phyloP scores from a whole-genome alignment of 331 rosid species.

The Malus hybrid region DNA sequence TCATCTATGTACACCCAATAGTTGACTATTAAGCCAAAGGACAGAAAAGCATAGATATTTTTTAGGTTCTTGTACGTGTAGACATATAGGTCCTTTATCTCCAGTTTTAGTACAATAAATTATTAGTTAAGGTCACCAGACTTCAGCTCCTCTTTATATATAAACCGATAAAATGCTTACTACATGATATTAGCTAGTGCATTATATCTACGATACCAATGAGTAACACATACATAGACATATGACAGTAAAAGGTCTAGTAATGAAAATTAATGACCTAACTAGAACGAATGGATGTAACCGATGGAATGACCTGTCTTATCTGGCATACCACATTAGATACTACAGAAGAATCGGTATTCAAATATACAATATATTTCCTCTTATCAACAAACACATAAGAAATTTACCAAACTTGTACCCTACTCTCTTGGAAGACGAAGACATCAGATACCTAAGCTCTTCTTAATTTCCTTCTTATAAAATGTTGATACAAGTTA shows the following conservation, averaged over 20 bases:
- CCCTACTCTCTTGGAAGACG: not conserved
- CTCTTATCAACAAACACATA: not conserved
- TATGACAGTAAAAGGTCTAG: not conserved
- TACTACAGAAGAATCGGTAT: not conserved
- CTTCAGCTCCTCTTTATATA: conserved; percentile 8
- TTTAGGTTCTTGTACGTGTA: conserved; percentile 39
- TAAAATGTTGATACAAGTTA: not conserved
- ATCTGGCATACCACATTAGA: not conserved
- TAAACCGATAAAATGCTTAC: conserved; percentile 17
- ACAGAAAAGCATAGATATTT: conserved; percentile 32
- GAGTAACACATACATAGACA: not conserved
- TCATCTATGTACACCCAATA: conserved; percentile 30
- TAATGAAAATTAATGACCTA: not conserved
- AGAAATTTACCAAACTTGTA: not conserved
- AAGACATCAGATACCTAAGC: not conserved
- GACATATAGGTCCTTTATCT: conserved; percentile 31
- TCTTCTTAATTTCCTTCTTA: not conserved
- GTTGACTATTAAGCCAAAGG: conserved; percentile 31
- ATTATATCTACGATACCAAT: conserved; percentile 15
- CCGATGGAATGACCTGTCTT: not conserved
- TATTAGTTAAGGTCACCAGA: conserved; percentile 28
- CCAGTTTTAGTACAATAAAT: conserved; percentile 49
- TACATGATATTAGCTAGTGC: conserved; percentile 16
- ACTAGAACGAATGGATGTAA: not conserved
- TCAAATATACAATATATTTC: not conserved